Evolutionary conservation across 2,329 filamentous ascomycete genomes (phyloP), one percentile per base, ranked within the genome.

Genomic region (Periconia sp.): DNA sequence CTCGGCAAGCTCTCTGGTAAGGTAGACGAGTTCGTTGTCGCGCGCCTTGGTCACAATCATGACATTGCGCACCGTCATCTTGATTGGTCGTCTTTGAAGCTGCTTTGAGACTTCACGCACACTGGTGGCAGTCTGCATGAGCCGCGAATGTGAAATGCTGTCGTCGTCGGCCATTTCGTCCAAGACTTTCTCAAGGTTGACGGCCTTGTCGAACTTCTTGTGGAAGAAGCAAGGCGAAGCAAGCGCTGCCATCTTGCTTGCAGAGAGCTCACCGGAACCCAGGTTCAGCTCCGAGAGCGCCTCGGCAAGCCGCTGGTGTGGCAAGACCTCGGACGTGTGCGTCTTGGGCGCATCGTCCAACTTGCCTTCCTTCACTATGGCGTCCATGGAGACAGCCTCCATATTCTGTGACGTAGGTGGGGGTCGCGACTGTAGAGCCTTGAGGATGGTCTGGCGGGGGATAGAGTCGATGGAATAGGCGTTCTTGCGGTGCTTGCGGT

Each of bases 41-140:
- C 94, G 85, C 16, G 94, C 94, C 73, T 97, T 99, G 49, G 94
- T 99, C 53, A 99, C 89, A 62, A 99, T 96, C 94, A 99, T 97
- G 63, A 99, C 83, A 68, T 90, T 96, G 63, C 84, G 85, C 33
- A 99, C 92, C 9, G 92, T 92, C 55, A 92, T 86, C 73, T 89
- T 94, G 71, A 97, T 90, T 16, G 94, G 92, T 28, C 90, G 84
- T 42, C 92, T 85, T 73, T 96, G 92, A 45, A 99, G 79, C 73
- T 97, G 94, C 71, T 95, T 92, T 12, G 91, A 95, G 10, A 99
- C 92, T 72, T 99, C 94, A 39, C 94, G 85, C 15, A 99, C 94
- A 33, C 91, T 89, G 0, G 90, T 95, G 36, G 94, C 94, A 1
- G 94, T 99, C 75, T 96, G 92, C 63, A 96, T 89, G 29, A 99